Conservation (phyloP, 2,329 filamentous ascomycete genomes). For the Xylariaceae sp. region DNA sequence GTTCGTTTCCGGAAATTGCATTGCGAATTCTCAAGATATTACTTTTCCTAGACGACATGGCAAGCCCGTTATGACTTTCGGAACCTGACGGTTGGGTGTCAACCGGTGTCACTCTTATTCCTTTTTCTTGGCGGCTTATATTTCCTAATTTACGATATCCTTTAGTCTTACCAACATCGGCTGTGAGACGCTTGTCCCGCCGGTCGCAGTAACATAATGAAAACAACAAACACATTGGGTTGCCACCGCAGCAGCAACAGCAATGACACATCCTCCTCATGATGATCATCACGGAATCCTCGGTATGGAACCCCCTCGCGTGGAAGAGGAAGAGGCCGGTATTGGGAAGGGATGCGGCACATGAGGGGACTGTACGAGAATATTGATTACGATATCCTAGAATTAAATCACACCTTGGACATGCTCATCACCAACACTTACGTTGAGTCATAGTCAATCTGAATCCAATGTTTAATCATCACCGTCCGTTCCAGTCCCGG, state of each 20-base stretch:
- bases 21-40: slow-evolving; percentile 2
- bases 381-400: slow-evolving; percentile 11
- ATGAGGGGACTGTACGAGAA: slow-evolving; percentile 6
- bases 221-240: slow-evolving; percentile 14
- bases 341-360: slow-evolving; percentile 5
- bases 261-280: slow-evolving; percentile 10
- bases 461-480: neutral
- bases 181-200: slow-evolving; percentile 6
- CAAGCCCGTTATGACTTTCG: slow-evolving; percentile 5
- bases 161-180: slow-evolving; percentile 13
- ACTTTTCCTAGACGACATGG: slow-evolving; percentile 6
- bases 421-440: slow-evolving; percentile 10
- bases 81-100: slow-evolving; percentile 13
- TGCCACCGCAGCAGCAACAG: slow-evolving; percentile 10
- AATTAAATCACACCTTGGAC: slow-evolving; percentile 9
- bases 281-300: slow-evolving; percentile 7
- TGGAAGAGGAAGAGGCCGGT: neutral
- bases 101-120: slow-evolving; percentile 10
- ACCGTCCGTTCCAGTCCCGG: neutral
- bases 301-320: slow-evolving; percentile 8
- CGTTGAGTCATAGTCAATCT: slow-evolving; percentile 8
- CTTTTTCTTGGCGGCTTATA: slow-evolving; percentile 14
- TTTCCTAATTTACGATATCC: slow-evolving; percentile 15
- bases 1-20: neutral
- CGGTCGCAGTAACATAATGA: slow-evolving; percentile 14